Conservation (phyloP, 495 filamentous ascomycete genomes). For the Tuber borchii region DNA sequence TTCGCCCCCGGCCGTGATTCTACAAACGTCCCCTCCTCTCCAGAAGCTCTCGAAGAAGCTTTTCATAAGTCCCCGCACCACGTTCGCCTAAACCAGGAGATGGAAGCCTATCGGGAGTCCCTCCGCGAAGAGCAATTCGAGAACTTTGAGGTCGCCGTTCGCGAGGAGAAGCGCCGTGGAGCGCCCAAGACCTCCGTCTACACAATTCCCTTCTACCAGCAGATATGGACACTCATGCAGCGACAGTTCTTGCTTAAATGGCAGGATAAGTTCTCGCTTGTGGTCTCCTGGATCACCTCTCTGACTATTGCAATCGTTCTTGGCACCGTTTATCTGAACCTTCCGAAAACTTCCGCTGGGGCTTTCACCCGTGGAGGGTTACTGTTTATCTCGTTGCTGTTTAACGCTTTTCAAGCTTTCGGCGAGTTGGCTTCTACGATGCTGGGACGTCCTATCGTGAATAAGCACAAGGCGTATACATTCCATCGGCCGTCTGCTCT, state of each 20-base stretch:
- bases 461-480: conserved; percentile 71
- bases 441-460: conserved; percentile 65
- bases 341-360: conserved; percentile 58
- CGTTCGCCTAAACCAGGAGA: conserved; percentile 55
- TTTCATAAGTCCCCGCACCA: conserved; percentile 60
- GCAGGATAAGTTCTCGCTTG: conserved; percentile 72
- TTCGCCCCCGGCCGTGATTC: conserved; percentile 59
- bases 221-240: conserved; percentile 76
- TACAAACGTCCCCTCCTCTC: conserved; percentile 59
- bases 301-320: conserved; percentile 70
- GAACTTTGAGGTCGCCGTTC: conserved; percentile 70
- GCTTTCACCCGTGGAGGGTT: conserved; percentile 74
- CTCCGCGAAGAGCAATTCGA: conserved; percentile 59
- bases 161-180: conserved; percentile 67
- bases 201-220: conserved; percentile 68
- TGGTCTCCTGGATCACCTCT: conserved; percentile 67
- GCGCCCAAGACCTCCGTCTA: conserved; percentile 65
- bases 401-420: conserved; percentile 76
- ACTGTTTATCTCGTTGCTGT: conserved; percentile 66
- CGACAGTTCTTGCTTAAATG: conserved; percentile 77
- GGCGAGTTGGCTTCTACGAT: conserved; percentile 64
- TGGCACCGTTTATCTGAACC: conserved; percentile 70
- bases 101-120: conserved; percentile 57
- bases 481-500: conserved; percentile 73
- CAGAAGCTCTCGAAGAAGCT: conserved; percentile 58